phyloP scores from a whole-genome alignment of 768 basidiomycete species.

The Tulasnella sp. region DNA sequence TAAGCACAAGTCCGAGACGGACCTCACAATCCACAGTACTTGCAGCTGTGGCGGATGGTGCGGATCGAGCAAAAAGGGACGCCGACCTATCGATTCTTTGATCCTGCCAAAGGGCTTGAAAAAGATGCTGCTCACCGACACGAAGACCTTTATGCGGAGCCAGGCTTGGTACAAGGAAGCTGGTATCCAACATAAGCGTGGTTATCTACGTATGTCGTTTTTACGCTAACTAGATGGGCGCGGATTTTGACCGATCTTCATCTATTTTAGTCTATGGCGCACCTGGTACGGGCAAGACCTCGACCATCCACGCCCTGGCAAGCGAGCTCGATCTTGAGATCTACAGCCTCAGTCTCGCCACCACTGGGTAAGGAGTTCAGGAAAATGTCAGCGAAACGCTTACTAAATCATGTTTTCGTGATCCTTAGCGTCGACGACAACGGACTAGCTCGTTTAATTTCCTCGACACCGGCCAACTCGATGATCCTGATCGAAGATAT shows the following conservation, averaged over 20 bases:
- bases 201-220: constrained; percentile 42
- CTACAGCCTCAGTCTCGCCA: constrained; percentile 50
- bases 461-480: constrained; percentile 50
- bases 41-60: constrained; percentile 36
- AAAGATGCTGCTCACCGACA: constrained; percentile 50
- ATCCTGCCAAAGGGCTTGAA: constrained; percentile 50
- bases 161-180: constrained; percentile 58
- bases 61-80: constrained; percentile 45
- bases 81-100: constrained; percentile 53
- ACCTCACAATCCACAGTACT: constrained; percentile 37
- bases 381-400: not conserved
- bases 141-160: constrained; percentile 50
- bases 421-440: constrained; percentile 48
- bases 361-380: constrained; percentile 43
- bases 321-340: constrained; percentile 36
- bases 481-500: constrained; percentile 61
- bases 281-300: constrained; percentile 60
- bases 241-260: not conserved
- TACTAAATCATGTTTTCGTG: not conserved
- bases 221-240: not conserved
- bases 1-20: constrained; percentile 41
- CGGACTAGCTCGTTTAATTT: constrained; percentile 47
- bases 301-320: constrained; percentile 50
- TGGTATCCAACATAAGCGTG: constrained; percentile 57
- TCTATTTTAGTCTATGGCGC: constrained; percentile 44